Base-by-base conservation (phyloP, 2,329 filamentous ascomycete species). In the Pseudocercospora crystallina region DNA sequence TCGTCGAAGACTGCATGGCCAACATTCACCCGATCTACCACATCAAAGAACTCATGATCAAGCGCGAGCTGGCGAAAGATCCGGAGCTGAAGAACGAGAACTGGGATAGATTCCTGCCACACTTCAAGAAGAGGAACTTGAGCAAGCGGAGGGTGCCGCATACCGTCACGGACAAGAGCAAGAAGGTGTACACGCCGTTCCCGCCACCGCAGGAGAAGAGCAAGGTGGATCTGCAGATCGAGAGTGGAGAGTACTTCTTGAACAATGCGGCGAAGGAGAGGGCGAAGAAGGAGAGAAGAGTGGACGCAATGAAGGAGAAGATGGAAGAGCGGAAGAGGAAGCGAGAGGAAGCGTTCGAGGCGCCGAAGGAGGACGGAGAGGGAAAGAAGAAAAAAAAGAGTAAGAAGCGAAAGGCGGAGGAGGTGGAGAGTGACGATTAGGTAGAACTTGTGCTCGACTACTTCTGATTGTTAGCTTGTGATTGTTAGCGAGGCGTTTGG, bases 211-310 rank as follows among this genome's bases (percentile, higher is more conserved):
- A 91, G 60, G 92, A 99, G 80, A 96, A 96, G 88, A 96, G 91
- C 83, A 99, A 97, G 83, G 82, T 99, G 63, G 94, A 99, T 73
- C 75, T 90, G 72, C 92, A 99, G 80, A 96, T 99, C 76, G 94
- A 99, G 78, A 91, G 84, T 63, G 92, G 94, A 74, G 92, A 97
- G 75, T 99, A 95, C 76, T 97, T 97, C 72, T 73, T 99, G 67
- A 85, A 86, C 67, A 96, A 96, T 78, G 84, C 91, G 66, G 91
- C 90, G 53, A 96, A 95, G 79, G 89, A 95, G 65, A 80, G 91
- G 54, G 87, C 85, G 47, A 84, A 79, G 40, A 85, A 87, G 71
- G 86, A 92, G 67, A 87, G 89, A 65, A 79, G 90, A 59, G 81
- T 89, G 66, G 90, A 95, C 70, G 85, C 87, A 72, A 91, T 96